Base-by-base conservation (phyloP, 1,284 basidiomycete genomes). In the Ganoderma sinense region DNA sequence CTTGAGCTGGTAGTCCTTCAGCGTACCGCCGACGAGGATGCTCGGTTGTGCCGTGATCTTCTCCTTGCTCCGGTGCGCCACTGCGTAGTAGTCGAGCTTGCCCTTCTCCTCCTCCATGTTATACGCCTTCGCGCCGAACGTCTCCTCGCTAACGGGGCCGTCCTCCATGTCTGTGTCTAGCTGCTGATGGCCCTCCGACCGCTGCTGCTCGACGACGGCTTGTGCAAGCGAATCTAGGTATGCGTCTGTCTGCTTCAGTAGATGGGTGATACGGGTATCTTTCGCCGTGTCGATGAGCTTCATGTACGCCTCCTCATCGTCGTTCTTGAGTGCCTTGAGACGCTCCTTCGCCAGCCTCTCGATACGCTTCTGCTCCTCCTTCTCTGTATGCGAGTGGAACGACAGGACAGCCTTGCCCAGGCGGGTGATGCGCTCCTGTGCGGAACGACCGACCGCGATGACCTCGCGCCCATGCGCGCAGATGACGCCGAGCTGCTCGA, bases 271-370 rank as follows among this genome's bases (percentile, higher is more conserved):
- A 84, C 98, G 94, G 18, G 97, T 99, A 78, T 99, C 98, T 82
- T 99, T 99, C 72, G 97, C 98, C 48, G 97, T 98, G 82, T 99
- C 98, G 78, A 99, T 97, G 76, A 99, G 93, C 81, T 97, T 97
- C 88, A 99, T 94, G 82, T 99, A 99, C 23, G 96, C 97, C 82
- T 99, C 98, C 85, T 99, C 98, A 85, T 99, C 97, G 80, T 99
- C 97, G 55, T 95, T 95, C 84, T 97, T 97, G 74, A 99, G 90
- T 26, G 98, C 98, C 84, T 96, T 97, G 75, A 99, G 87, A 95
- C 97, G 96, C 82, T 99, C 98, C 85, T 99, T 99, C 62, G 95
- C 94, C 64, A 99, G 91, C 71, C 97, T 88, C 83, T 99, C 98
- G 75, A 99, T 94, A 45, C 97, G 89, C 83, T 98, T 97, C 86